Percentiles rank a stretch among this genome's conserved stretches.
Conservation (phyloP, 352 stramenopile genomes). For the Phytophthora litchii region DNA sequence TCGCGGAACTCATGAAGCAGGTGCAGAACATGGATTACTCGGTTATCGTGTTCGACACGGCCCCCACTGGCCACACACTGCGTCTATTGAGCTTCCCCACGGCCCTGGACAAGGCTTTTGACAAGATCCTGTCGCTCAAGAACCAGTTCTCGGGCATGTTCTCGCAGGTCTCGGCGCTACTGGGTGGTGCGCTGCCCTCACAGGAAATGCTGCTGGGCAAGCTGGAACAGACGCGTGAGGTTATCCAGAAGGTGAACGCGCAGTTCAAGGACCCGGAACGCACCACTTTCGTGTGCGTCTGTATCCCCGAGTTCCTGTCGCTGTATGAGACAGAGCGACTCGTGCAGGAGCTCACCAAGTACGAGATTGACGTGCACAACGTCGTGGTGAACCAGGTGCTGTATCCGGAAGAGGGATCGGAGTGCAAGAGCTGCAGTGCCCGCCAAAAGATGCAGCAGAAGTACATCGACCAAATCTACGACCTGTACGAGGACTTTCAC, state of each 20-base stretch:
- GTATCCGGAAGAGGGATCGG: conserved; percentile 85
- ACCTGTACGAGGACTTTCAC: conserved; percentile 99
- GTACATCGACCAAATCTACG: conserved; percentile 99
- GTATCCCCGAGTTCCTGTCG: conserved; percentile 99
- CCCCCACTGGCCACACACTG: conserved; percentile 97
- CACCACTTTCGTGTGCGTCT: conserved; percentile 99
- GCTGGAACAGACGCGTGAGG: conserved; percentile 94
- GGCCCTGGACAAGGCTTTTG: conserved; percentile 98
- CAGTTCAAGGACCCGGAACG: conserved; percentile 98
- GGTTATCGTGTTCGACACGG: conserved; percentile 98
- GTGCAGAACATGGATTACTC: conserved; percentile 98
- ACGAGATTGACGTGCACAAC: conserved; percentile 99
- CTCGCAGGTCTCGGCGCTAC: conserved; percentile 79
- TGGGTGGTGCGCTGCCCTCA: conserved; percentile 76
- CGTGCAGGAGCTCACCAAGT: conserved; percentile 99
- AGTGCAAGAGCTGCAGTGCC: conserved; percentile 94
- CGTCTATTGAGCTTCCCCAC: conserved; percentile 97
- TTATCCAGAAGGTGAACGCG: conserved; percentile 99
- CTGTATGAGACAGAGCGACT: conserved; percentile 99
- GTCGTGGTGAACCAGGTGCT: conserved; percentile 99
- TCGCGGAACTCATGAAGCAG: conserved; percentile 99
- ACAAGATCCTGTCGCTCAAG: conserved; percentile 98
- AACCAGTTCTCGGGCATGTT: conserved; percentile 91
- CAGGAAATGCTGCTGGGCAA: conserved; percentile 96
- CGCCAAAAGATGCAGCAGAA: conserved; percentile 99